These are phyloP conservation scores for Cordyceps sp. DNA, from an alignment of 2,329 filamentous ascomycete species.

Conservation along the genomic window DNA sequence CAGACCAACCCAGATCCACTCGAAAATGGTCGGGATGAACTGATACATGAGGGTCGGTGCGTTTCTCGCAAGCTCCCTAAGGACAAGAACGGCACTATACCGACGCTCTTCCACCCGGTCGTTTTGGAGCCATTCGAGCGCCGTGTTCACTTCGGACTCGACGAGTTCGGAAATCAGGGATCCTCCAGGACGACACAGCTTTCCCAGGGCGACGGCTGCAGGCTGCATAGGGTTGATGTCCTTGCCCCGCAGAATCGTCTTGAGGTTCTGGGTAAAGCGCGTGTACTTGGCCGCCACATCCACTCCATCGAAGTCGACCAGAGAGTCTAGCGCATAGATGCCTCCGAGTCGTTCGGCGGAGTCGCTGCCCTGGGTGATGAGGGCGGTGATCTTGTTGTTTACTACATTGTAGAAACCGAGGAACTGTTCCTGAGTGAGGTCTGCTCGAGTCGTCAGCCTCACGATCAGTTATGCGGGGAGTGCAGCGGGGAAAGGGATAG, in stretches of 20 bases:
- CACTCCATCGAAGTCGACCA: slow-evolving; percentile 93
- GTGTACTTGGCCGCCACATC: slow-evolving; percentile 89
- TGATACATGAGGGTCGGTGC: slow-evolving; percentile 91
- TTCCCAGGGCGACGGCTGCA: slow-evolving; percentile 75
- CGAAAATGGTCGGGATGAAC: slow-evolving; percentile 88
- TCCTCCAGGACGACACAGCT: slow-evolving; percentile 80
- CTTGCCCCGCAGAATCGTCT: slow-evolving; percentile 74
- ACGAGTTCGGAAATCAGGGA: slow-evolving; percentile 90
- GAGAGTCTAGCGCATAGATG: slow-evolving; percentile 75
- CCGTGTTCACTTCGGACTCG: slow-evolving; percentile 90
- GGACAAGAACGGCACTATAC: slow-evolving; percentile 81
- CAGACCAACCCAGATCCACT: slow-evolving; percentile 89
- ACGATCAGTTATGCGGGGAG: neutral
- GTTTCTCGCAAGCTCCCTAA: slow-evolving; percentile 80
- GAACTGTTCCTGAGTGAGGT: slow-evolving; percentile 71
- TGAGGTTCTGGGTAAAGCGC: slow-evolving; percentile 80
- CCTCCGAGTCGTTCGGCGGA: slow-evolving; percentile 81
- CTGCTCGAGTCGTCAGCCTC: slow-evolving; percentile 21
- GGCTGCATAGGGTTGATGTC: slow-evolving; percentile 83
- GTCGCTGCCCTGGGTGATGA: slow-evolving; percentile 76
- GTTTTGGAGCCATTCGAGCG: slow-evolving; percentile 90
- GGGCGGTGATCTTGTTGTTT: slow-evolving; percentile 37
- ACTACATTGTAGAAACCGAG: slow-evolving; percentile 36
- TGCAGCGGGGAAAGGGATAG: neutral
- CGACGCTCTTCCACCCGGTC: slow-evolving; percentile 85